These are phyloP conservation scores for Geranium brycei DNA, from an alignment of 345 rosid species.

Conservation along the genomic window DNA sequence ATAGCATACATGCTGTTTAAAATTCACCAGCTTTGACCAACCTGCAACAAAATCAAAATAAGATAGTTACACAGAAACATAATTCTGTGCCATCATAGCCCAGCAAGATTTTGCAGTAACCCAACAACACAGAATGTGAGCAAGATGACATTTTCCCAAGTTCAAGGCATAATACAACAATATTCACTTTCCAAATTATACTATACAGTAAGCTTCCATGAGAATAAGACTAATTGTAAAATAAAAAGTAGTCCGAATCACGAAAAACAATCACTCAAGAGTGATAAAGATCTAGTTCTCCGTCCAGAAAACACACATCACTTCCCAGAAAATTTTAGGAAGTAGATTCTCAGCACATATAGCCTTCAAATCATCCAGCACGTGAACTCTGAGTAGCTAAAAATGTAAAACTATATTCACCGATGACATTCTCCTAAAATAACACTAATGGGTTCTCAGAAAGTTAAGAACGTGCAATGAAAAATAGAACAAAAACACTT, in stretches of 20 bases:
- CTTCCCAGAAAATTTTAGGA: no score
- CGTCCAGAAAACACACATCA: no score
- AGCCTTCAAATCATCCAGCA: no score
- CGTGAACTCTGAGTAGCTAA: no score
- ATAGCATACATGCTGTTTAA: constrained; percentile 47
- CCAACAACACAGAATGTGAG: background rate
- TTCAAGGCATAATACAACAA: background rate
- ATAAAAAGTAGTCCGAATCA: background rate
- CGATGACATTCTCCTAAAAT: no score
- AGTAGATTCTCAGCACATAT: no score
- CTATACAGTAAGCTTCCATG: background rate
- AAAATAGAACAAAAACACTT: no score
- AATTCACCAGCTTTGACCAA: background rate
- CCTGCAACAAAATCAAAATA: background rate
- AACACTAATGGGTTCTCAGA: no score
- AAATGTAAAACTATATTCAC: no score
- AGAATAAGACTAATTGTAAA: background rate
- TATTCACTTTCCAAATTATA: background rate
- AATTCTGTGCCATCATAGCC: background rate
- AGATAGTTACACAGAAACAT: background rate
- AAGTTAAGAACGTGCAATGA: no score
- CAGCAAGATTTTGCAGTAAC: background rate
- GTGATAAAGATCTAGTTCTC: no score
- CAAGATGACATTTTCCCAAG: background rate
- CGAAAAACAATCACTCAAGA: no score